Percentiles rank a stretch among this genome's conserved stretches.
These are phyloP conservation scores for Pleurostoma richardsiae DNA, from an alignment of 2,329 filamentous ascomycete species.

Conservation along the genomic window DNA sequence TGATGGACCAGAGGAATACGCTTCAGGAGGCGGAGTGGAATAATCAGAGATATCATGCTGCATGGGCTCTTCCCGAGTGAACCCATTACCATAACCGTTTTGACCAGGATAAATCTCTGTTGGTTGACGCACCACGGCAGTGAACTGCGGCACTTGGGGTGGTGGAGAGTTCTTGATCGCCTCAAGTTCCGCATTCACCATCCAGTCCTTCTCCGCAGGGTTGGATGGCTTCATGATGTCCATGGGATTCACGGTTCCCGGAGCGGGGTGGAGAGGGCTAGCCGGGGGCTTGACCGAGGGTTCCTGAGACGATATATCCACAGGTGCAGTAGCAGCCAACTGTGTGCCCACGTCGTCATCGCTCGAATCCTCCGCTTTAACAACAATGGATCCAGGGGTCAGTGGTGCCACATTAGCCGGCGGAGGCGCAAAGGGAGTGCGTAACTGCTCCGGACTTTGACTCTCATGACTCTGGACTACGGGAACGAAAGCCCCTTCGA, in stretches of 20 bases:
- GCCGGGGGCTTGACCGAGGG: conserved; percentile 10
- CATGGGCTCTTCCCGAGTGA: conserved; percentile 10
- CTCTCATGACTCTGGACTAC: background rate
- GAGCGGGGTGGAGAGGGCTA: conserved; percentile 25
- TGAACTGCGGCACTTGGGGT: conserved; percentile 9
- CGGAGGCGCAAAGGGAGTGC: background rate
- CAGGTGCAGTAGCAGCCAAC: too few species aligned
- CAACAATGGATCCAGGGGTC: conserved; percentile 5
- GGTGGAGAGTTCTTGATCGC: conserved; percentile 24
- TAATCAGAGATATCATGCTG: conserved; percentile 28
- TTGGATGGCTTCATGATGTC: conserved; percentile 44
- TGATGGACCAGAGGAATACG: conserved; percentile 30
- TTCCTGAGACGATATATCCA: too few species aligned
- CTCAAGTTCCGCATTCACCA: conserved; percentile 26
- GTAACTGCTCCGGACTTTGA: background rate
- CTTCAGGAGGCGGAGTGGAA: conserved; percentile 32
- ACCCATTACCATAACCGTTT: background rate
- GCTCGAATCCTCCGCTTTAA: conserved; percentile 6
- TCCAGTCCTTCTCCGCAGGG: conserved; percentile 24
- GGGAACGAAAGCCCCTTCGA: conserved; percentile 5
- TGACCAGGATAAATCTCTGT: conserved; percentile 7
- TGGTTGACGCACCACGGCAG: conserved; percentile 9
- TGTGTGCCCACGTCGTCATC: conserved; percentile 4
- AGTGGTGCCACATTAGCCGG: conserved; percentile 3
- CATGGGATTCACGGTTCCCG: conserved; percentile 48